Base-by-base conservation (phyloP, 106 monocot species). In the Dioscorea zingiberensis region DNA sequence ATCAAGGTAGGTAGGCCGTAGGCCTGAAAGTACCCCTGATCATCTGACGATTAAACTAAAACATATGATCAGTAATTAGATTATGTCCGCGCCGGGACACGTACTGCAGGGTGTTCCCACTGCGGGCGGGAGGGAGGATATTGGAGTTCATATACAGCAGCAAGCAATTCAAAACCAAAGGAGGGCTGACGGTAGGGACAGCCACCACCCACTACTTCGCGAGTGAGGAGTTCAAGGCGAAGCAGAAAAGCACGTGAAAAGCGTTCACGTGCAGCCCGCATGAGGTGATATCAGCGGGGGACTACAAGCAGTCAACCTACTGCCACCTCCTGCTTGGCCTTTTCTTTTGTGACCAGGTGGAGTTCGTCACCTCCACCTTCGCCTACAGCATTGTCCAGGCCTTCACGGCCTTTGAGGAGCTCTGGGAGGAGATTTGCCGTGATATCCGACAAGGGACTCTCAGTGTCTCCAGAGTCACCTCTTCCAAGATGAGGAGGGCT, bases 81-180 rank as follows among this genome's bases (percentile, higher is more conserved):
- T n/a, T n/a, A n/a, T n/a, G n/a, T n/a, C n/a, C n/a, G n/a, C n/a
- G n/a, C n/a, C n/a, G n/a, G 51, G 51, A 51, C 4, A 13, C 4
- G 51, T 9, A 13, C 15, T 3, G 15, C 61, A 87, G 87, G 51
- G 60, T 67, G 13, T 67, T 77, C 48, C 83, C 87, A 4, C 77
- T 71, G 25, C 79, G 71, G 46, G 23, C 63, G 13, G 80, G 74
- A 8, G 76, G 82, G 8, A 80, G 67, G 64, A 69, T 76, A 21
- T 69, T 87, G 56, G 74, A 87, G 48, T 83, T 87, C 74, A 83
- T 87, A 30, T 87, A 87, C 77, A 69, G 87, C 75, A 78, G 80
- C 77, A 80, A 69, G 49, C 79, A 63, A 54, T 62, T 64, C 25
- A 24, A 65, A 45, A 87, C 77, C 3, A 77, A 64, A 21, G 87